Base-by-base conservation (phyloP, 352 stramenopile species). In the Pythium dissotocum region DNA sequence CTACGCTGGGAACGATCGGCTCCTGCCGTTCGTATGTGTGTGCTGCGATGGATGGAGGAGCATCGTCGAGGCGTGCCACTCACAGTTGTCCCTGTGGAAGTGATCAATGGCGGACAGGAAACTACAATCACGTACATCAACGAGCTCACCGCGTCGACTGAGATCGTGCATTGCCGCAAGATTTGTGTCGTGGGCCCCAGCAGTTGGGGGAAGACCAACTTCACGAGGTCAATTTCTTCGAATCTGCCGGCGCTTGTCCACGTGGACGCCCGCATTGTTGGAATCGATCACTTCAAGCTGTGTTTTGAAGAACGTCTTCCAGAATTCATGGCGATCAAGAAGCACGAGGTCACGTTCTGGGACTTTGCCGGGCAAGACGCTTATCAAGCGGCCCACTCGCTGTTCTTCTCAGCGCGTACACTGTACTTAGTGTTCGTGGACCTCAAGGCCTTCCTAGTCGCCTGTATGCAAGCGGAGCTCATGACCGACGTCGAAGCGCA, bases 151-250 rank as follows among this genome's bases (percentile, higher is more conserved):
- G 28, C 24, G 9, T 67, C 28, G 6, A 30, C 3, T n/a, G 36
- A 58, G 8, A 21, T 35, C 6, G 32, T 53, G 1, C 13, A 44
- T 38, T 65, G 69, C 8, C 58, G 32, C 1, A 79, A 79, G 21
- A 58, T 79, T 0, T 77, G 70, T 24, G 56, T 79, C 5, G 65
- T 79, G n/a, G 73, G 73, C 4, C 61, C 70, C 1, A 76, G 67
- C 21, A 48, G 51, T 1, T 71, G 63, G 59, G 70, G 73, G 13
- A 79, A 77, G 32, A 79, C 73, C 0, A 77, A 63, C 30, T 53
- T 79, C 30, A 73, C 77, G 58, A 75, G 75, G 44, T 72, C 56
- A 14, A 52, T 79, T 12, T 68, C 33, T 6, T 49, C 44, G 8
- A 44, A 38, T 6, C 26, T 16, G 4, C 16, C 60, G 4, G 54